Percentiles rank a stretch among this genome's conserved stretches.
phyloP scores from a whole-genome alignment of 2,329 filamentous ascomycete species.

The Phyllachora maydis region DNA sequence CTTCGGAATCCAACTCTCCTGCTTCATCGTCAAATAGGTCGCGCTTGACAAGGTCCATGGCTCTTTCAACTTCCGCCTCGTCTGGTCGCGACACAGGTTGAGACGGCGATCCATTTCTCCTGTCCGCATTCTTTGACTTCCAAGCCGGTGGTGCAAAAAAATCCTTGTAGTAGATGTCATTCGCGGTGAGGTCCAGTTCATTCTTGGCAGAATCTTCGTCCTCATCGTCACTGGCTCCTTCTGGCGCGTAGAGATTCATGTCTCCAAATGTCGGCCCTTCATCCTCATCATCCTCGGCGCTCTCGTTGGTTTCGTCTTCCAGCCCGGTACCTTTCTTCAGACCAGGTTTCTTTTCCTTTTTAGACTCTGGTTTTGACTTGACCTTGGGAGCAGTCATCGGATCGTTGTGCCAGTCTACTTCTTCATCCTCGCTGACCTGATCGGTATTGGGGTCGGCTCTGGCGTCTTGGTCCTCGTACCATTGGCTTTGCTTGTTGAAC shows the following conservation, averaged over 20 bases:
- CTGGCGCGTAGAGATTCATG: constrained; percentile 50
- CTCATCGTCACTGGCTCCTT: constrained; percentile 48
- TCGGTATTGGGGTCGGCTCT: constrained; percentile 57
- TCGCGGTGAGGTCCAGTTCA: constrained; percentile 46
- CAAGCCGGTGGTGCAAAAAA: constrained; percentile 77
- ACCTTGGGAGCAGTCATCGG: constrained; percentile 38
- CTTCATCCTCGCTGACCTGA: constrained; percentile 61
- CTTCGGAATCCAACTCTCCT: constrained; percentile 42
- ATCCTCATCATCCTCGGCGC: constrained; percentile 37
- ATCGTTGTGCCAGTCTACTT: constrained; percentile 72
- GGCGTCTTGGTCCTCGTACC: constrained; percentile 70
- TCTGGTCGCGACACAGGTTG: too few species aligned
- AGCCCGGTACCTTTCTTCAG: too few species aligned
- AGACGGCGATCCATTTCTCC: too few species aligned
- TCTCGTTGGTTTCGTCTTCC: constrained; percentile 12
- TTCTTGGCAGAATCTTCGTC: too few species aligned
- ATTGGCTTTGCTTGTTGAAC: constrained; percentile 87
- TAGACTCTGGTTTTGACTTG: constrained; percentile 10
- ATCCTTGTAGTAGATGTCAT: constrained; percentile 76
- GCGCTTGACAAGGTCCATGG: constrained; percentile 70
- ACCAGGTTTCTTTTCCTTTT: constrained; percentile 7
- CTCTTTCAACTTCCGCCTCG: constrained; percentile 58
- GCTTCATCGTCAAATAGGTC: constrained; percentile 74
- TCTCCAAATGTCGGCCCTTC: constrained; percentile 70
- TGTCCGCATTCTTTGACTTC: constrained; percentile 38